Base-by-base conservation (phyloP, 208 protist genomes). In the Naegleria gruberi region DNA sequence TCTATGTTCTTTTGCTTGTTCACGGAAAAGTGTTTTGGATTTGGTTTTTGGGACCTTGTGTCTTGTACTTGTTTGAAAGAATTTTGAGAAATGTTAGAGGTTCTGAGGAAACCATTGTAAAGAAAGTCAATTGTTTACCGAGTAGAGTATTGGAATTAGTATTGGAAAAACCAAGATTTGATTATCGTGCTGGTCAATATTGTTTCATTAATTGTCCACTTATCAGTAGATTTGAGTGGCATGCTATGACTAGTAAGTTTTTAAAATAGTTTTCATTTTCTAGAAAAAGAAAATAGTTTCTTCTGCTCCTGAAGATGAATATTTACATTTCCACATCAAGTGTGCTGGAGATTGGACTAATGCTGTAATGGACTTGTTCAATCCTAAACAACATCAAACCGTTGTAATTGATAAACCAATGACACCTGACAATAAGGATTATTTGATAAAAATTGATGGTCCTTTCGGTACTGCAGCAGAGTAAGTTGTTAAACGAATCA, bases 141-240 rank as follows among this genome's bases (percentile, higher is more conserved):
- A 77, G 51, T 15, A 41, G 40, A 41, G 91, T 74, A 8, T 5
- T 91, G 19, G 10, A 73, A 4, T 8, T 89, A 47, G 81, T 77
- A 8, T 12, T 89, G 12, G 87, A 65, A 73, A 86, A 47, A 46
- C 43, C 43, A 4, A 6, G 42, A 40, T 84, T 47, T 45, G 30
- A 90, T n/a, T 94, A 95, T 81, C 88, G 94, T 74, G 87, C 96
- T 12, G 95, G 95, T 46, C 94, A 96, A 92, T 97, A 97, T 81
- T 44, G 94, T 2, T 97, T 95, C 91, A 51, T 97, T 8, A 94
- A 97, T 90, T 95, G 93, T 82, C 95, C 95, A 26, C 87, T 91
- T 82, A 92, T 97, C 47, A 92, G 92, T 34, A 82, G 23, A 0
- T 74, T 93, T 44, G 94, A 97, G 91, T 97, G 95, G 95, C 96